Evolutionary conservation across 108 stramenopile species (phyloP), one percentile per base, ranked within the genome.

Genomic region (Cafeteria roenbergensis): DNA sequence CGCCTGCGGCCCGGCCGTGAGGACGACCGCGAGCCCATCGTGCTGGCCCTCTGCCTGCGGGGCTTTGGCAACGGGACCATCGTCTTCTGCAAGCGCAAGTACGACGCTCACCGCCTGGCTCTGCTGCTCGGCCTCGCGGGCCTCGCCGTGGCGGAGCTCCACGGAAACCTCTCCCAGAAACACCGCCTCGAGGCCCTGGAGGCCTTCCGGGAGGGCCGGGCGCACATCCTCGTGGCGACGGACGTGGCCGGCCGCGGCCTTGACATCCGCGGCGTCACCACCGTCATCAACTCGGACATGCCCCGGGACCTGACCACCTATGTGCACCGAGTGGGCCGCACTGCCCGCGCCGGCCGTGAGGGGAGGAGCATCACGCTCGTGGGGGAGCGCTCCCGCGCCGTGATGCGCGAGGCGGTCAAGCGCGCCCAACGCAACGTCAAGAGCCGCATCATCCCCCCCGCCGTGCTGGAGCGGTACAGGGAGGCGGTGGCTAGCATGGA

Each of bases 251-350:
- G 94, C 1, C 78, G 95, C 26, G 98, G 97, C 42, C 78, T 99
- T 48, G 94, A 98, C 67, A 85, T 98, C 55, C 74, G 78, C 36
- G 82, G 86, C 37, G 90, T 97, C 9, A 79, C 87, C 55, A 80
- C 90, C 30, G 98, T 99, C 0, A 81, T 99, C 64, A 95, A 99
- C 74, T 89, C 85, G 65, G 94, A 97, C 71, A 93, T 96, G 91
- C 95, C 98, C 0, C 77, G 82, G 60, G 79, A 93, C 42, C 77
- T 91, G 14, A 84, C 83, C 33, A 92, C 91, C 1, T 97, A 96
- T 75, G 87, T 95, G 27, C 95, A 99, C 77, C 78, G 98, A 2
- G 90, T 95, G 55, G 95, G 95, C 4, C 80, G 95, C 27, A 95
- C 94, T 25, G 98, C 94, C 12, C 81, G 98, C 37, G 93, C 95